Base-by-base conservation (phyloP, 208 protist species). In the Trypanosoma boissoni region DNA sequence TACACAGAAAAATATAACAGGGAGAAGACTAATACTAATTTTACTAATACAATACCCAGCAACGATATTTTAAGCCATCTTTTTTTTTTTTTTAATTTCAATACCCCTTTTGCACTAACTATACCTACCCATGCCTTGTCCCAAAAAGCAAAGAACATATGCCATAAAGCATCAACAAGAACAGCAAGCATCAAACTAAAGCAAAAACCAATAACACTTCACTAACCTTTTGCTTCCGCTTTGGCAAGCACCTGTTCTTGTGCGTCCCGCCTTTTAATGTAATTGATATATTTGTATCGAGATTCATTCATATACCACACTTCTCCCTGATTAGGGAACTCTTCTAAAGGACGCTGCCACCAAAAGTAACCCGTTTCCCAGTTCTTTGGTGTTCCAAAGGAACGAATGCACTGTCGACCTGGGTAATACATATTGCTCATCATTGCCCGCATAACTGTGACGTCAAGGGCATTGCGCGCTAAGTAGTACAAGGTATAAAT, bases 381-480 rank as follows among this genome's bases (percentile, higher is more conserved):
- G 49, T 94, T 76, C 58, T 78, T 74, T 14, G 87, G 87, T 34
- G 80, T 76, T 26, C 87, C 87, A 56, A 88, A 91, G 0, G 87
- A 79, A 16, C 87, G 83, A 24, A 91, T 73, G 59, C 86, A 66
- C 21, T 58, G 64, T 37, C 80, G 64, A 36, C 83, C 87, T 0
- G 83, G 87, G 73, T 91, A 94, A 69, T 85, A 94, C 76, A 89
- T 72, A 60, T 89, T 89, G 71, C 78, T 88, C 63, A 68, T 72
- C 73, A 91, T 80, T 0, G 79, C 72, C n/a, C 75, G 75, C 80
- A 86, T 88, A 28, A 58, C 62, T 4, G 60, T 72, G 3, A 89
- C 72, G 27, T 80, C 80, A 51, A 78, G 64, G 27, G 78, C 74
- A 53, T 87, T 84, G 32, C 83, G 75, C 2, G 78, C 72, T 5